Conservation (phyloP, 257 asterid species). For the Nicotiana obtusifolia region DNA sequence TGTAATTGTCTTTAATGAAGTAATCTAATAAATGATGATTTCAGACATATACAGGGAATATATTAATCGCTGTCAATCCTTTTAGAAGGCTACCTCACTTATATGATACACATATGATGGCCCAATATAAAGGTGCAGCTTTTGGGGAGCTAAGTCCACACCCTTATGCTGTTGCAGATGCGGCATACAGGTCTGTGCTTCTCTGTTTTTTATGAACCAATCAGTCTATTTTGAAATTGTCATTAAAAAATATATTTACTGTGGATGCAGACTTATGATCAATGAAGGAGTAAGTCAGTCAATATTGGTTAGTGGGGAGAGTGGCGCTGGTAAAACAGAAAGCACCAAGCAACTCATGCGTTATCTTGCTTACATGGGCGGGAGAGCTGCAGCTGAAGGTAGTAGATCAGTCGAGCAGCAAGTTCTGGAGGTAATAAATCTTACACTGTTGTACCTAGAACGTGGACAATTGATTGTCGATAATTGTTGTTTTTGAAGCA, state of each 20-base stretch:
- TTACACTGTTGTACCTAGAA: slow-evolving; percentile 1
- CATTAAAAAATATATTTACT: neutral
- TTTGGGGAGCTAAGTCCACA: slow-evolving; percentile 74
- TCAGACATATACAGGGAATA: slow-evolving; percentile 95
- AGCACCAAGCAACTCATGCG: slow-evolving; percentile 94
- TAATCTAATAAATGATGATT: slow-evolving; percentile 21
- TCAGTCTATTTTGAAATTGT: neutral
- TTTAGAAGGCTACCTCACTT: slow-evolving; percentile 67
- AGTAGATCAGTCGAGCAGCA: slow-evolving; percentile 95
- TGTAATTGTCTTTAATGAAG: slow-evolving; percentile 4
- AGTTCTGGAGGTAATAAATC: slow-evolving; percentile 82
- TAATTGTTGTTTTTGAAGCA: neutral
- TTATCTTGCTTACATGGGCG: slow-evolving; percentile 99
- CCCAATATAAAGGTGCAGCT: slow-evolving; percentile 42
- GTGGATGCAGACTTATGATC: slow-evolving; percentile 77
- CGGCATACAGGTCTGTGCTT: slow-evolving; percentile 78
- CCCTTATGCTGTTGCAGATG: slow-evolving; percentile 98
- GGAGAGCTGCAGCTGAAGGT: slow-evolving; percentile 78
- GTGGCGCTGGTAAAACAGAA: slow-evolving; percentile 99
- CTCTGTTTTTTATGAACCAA: neutral
- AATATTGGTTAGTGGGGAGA: slow-evolving; percentile 97
- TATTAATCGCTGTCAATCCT: slow-evolving; percentile 78
- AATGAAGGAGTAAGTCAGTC: slow-evolving; percentile 92
- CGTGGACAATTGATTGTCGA: neutral
- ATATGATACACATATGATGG: slow-evolving; percentile 88